Evolutionary conservation across 768 basidiomycete genomes (phyloP).

Genomic region (Cubamyces sp.): DNA sequence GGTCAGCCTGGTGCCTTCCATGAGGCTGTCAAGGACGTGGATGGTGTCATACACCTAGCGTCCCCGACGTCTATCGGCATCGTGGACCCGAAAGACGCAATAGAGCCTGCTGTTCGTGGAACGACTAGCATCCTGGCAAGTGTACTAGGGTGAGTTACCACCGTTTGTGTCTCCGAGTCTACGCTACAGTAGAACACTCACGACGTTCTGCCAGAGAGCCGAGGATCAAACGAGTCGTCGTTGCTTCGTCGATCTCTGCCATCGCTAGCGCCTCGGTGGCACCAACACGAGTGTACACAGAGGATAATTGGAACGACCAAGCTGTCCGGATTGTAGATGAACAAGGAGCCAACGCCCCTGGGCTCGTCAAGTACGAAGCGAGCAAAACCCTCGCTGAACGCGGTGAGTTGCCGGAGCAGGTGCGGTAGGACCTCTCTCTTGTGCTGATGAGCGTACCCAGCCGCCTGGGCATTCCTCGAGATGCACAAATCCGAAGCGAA

Average conservation of each 20-base stretch:
- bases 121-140: not conserved
- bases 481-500: not conserved
- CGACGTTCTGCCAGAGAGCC: not conserved
- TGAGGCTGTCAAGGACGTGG: conserved; percentile 74
- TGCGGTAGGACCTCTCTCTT: too few relatives aligned
- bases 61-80: conserved; percentile 69
- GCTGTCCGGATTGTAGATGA: conserved; percentile 48
- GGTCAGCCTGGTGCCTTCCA: conserved; percentile 60
- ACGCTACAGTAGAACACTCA: too few relatives aligned
- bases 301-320: conserved; percentile 64
- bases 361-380: conserved; percentile 51
- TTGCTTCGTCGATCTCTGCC: conserved; percentile 61
- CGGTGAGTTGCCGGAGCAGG: conserved; percentile 47
- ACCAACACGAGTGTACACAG: conserved; percentile 40
- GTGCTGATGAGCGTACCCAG: not conserved
- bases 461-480: not conserved
- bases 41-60: conserved; percentile 69
- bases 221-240: conserved; percentile 60
- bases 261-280: conserved; percentile 35
- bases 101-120: not conserved
- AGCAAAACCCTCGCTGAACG: conserved; percentile 62
- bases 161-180: not conserved
- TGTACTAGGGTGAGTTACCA: not conserved
- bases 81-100: not conserved
- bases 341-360: conserved; percentile 48